These are phyloP conservation scores for Saccharomycopsis fodiens DNA, from an alignment of 805 yeast genomes.

Conservation along the genomic window DNA sequence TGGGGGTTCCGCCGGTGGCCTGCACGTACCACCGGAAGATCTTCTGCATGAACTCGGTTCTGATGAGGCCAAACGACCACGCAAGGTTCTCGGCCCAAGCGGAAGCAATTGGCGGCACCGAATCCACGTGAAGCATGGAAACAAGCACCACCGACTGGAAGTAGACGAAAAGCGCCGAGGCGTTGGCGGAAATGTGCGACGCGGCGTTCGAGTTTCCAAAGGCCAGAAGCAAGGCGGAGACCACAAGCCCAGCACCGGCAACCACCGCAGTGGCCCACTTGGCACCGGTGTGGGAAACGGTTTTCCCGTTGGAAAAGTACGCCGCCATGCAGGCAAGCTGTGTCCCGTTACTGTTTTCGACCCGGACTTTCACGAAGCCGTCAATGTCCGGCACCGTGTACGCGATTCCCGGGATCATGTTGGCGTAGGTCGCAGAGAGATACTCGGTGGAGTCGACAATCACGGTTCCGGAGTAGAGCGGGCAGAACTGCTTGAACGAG, in stretches of 20 bases:
- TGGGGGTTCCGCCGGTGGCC: slow-evolving; percentile 83
- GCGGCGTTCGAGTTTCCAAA: slow-evolving; percentile 88
- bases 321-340: slow-evolving; percentile 70
- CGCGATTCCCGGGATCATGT: slow-evolving; percentile 74
- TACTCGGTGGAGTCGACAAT: slow-evolving; percentile 68
- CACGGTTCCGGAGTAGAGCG: slow-evolving; percentile 73
- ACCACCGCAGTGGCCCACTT: slow-evolving; percentile 92
- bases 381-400: slow-evolving; percentile 83
- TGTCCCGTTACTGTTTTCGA: slow-evolving; percentile 33
- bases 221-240: slow-evolving; percentile 75
- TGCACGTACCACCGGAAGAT: slow-evolving; percentile 81
- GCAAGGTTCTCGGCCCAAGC: slow-evolving; percentile 90
- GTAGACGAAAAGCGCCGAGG: slow-evolving; percentile 75
- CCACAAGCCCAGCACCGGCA: slow-evolving; percentile 79
- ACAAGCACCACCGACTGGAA: slow-evolving; percentile 85
- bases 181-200: slow-evolving; percentile 79
- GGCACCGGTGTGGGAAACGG: slow-evolving; percentile 72
- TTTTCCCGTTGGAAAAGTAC: slow-evolving; percentile 65
- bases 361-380: slow-evolving; percentile 57
- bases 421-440: slow-evolving; percentile 40
- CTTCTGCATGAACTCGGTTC: slow-evolving; percentile 73
- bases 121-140: slow-evolving; percentile 76
- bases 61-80: slow-evolving; percentile 91
- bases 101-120: slow-evolving; percentile 86
- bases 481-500: slow-evolving; percentile 84